phyloP scores from a whole-genome alignment of 2,329 filamentous ascomycete species.

The Lasiodiplodia sp. region DNA sequence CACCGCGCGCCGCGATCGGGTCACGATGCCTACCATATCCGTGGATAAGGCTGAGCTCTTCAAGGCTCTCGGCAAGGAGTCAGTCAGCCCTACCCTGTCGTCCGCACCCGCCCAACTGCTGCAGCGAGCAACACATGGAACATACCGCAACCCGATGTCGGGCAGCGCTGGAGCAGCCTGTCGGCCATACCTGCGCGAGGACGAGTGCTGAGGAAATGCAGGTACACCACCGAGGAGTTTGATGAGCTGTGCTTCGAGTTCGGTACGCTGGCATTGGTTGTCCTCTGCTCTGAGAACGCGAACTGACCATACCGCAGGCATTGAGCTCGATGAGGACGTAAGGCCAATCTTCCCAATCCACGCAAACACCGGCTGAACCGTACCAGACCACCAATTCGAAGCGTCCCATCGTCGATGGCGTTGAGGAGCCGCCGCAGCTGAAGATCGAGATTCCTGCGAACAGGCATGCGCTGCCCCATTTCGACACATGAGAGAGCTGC shows the following conservation, averaged over 20 bases:
- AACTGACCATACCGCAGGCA: slow-evolving; percentile 54
- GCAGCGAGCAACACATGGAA: slow-evolving; percentile 20
- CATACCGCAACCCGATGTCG: neutral
- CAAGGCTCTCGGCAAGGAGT: slow-evolving; percentile 89
- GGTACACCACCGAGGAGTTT: slow-evolving; percentile 91
- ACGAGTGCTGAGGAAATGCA: slow-evolving; percentile 43
- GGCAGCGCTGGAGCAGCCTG: neutral
- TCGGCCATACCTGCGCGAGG: neutral
- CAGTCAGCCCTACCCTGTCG: slow-evolving; percentile 47
- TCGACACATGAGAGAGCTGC: slow-evolving; percentile 6
- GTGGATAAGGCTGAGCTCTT: slow-evolving; percentile 97
- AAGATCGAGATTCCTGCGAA: slow-evolving; percentile 99
- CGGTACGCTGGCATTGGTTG: slow-evolving; percentile 56
- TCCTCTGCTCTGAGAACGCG: slow-evolving; percentile 6
- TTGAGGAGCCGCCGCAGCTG: slow-evolving; percentile 87
- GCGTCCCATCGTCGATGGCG: slow-evolving; percentile 75
- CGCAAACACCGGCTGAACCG: slow-evolving; percentile 18
- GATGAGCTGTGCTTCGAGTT: slow-evolving; percentile 99
- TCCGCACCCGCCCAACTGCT: neutral
- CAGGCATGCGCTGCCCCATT: slow-evolving; percentile 63
- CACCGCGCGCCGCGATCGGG: slow-evolving; percentile 17
- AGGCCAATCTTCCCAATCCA: slow-evolving; percentile 28
- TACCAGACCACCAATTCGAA: slow-evolving; percentile 72
- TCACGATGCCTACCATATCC: slow-evolving; percentile 90
- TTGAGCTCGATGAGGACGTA: slow-evolving; percentile 94